phyloP scores from a whole-genome alignment of 2,329 filamentous ascomycete genomes.

The Neonectria punicea region DNA sequence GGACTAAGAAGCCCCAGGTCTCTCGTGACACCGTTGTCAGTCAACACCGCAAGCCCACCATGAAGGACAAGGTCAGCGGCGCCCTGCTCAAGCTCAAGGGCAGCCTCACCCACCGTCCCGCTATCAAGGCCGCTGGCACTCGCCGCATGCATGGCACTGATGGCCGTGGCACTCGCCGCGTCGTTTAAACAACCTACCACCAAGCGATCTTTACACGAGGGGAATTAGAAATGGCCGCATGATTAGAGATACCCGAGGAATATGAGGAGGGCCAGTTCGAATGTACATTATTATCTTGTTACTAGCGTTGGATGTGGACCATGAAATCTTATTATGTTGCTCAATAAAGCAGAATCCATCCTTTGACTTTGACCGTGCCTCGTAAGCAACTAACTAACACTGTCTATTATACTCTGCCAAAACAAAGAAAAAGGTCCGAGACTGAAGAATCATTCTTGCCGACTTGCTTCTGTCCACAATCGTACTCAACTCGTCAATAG shows the following conservation, averaged over 20 bases:
- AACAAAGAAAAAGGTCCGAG: neutral
- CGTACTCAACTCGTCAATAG: neutral
- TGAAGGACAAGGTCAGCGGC: constrained; percentile 83
- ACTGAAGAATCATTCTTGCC: neutral
- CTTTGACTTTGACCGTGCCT: constrained; percentile 1
- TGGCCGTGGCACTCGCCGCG: constrained; percentile 65
- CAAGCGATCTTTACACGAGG: neutral
- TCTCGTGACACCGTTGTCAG: constrained; percentile 61
- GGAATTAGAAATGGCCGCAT: neutral
- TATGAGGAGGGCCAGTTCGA: neutral
- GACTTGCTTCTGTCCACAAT: neutral
- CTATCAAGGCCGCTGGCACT: constrained; percentile 80
- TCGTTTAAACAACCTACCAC: constrained; percentile 18
- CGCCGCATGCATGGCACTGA: constrained; percentile 80
- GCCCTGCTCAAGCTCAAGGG: constrained; percentile 80
- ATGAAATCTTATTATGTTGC: constrained; percentile 29
- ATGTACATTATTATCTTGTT: constrained; percentile 39
- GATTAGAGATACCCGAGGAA: constrained; percentile 18
- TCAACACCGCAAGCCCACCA: constrained; percentile 72
- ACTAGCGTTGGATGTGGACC: constrained; percentile 27
- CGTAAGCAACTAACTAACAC: constrained; percentile 21
- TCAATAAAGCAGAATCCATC: constrained; percentile 18
- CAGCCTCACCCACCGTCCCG: constrained; percentile 73
- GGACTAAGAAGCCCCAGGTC: constrained; percentile 45
- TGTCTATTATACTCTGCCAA: constrained; percentile 30